A percentile compares a stretch with the other conserved stretches of the same genome.
These are phyloP conservation scores for Pelargonium cotyledonis DNA, from an alignment of 441 rosid species.

Conservation along the genomic window DNA sequence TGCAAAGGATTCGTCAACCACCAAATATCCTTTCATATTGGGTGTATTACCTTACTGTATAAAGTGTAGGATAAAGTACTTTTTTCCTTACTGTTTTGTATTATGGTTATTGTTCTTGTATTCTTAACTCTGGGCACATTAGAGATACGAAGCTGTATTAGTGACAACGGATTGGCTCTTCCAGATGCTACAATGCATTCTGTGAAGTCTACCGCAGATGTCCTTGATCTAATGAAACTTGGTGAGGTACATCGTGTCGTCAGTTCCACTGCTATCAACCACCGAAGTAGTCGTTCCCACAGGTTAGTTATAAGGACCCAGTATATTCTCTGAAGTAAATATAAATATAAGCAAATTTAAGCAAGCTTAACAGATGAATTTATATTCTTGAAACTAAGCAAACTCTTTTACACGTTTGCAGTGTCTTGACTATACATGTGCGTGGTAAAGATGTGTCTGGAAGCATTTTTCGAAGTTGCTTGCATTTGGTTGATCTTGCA, in stretches of 20 bases:
- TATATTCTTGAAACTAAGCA: slow-evolving; percentile 19
- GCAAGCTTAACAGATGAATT: background rate
- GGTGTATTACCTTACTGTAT: slow-evolving; percentile 5
- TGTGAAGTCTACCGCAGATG: slow-evolving; percentile 69
- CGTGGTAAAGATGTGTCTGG: slow-evolving; percentile 73
- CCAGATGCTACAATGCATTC: slow-evolving; percentile 75
- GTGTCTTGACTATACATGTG: slow-evolving; percentile 70
- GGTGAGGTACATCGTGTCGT: slow-evolving; percentile 79
- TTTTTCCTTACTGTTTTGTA: slow-evolving; percentile 2
- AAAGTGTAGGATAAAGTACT: background rate
- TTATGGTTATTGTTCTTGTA: slow-evolving; percentile 6
- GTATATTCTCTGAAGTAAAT: background rate
- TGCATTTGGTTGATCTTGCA: slow-evolving; percentile 96
- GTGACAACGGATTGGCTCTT: slow-evolving; percentile 62
- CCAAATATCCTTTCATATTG: slow-evolving; percentile 75
- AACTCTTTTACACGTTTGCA: slow-evolving; percentile 31
- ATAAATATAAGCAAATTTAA: background rate
- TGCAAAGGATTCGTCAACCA: slow-evolving; percentile 49
- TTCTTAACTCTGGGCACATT: slow-evolving; percentile 56
- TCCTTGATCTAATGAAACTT: slow-evolving; percentile 65
- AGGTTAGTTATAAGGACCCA: slow-evolving; percentile 40
- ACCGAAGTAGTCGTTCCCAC: slow-evolving; percentile 82
- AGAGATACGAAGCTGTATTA: slow-evolving; percentile 72
- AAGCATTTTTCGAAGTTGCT: slow-evolving; percentile 58
- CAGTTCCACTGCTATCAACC: slow-evolving; percentile 71